phyloP scores from a whole-genome alignment of 306 rosid species.

The Bauhinia variegata region DNA sequence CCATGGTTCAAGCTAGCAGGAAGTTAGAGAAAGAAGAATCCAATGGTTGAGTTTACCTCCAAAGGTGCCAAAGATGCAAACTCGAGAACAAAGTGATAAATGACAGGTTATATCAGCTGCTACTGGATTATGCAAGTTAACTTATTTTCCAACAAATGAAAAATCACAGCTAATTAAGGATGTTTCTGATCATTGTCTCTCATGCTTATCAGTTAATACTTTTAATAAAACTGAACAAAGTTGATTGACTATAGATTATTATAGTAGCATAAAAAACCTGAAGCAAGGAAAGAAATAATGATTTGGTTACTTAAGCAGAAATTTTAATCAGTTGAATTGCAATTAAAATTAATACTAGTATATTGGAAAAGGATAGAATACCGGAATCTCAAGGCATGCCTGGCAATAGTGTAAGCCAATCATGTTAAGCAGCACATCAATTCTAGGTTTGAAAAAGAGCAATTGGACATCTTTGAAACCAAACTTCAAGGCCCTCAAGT shows the following conservation, averaged over 20 bases:
- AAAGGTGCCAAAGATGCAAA: constrained; percentile 16
- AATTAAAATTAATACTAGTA: constrained; percentile 9
- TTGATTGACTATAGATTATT: background rate
- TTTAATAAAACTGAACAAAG: background rate
- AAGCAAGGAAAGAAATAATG: constrained; percentile 8
- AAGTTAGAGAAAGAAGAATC: too few relatives aligned
- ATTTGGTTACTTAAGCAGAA: background rate
- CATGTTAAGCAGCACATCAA: constrained; percentile 64
- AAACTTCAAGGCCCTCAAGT: constrained; percentile 49
- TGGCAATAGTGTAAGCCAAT: constrained; percentile 74
- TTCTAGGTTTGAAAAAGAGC: constrained; percentile 60
- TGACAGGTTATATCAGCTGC: background rate
- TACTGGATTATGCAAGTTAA: background rate
- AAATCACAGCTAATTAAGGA: background rate
- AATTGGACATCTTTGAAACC: constrained; percentile 71
- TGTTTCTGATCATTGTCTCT: background rate
- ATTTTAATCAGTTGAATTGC: constrained; percentile 9
- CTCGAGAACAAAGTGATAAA: constrained; percentile 15
- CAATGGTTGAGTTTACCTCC: background rate
- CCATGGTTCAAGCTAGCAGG: too few relatives aligned
- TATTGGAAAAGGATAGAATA: constrained; percentile 33
- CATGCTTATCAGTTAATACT: background rate
- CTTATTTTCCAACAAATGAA: too few relatives aligned
- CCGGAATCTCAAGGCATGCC: constrained; percentile 61
- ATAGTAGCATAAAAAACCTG: constrained; percentile 1